Evolutionary conservation across 768 basidiomycete species (phyloP), one percentile per base, ranked within the genome.

Genomic region (Suillus placidus): DNA sequence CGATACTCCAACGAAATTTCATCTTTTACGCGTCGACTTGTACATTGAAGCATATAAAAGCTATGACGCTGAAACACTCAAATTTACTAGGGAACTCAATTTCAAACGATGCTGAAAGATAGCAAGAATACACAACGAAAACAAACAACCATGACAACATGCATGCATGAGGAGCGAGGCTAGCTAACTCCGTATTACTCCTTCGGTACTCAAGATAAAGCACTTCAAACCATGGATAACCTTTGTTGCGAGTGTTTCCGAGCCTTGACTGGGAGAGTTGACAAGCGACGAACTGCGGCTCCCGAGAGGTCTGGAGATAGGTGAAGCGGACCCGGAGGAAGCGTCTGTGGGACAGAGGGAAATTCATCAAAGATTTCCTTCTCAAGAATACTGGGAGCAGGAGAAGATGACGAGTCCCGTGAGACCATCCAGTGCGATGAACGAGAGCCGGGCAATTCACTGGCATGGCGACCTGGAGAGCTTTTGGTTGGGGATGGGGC

Each of bases 301-400:
- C 64, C 62, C 9, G 69, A 69, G 18, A 57, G 63, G 23, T 71
- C 73, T 40, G 63, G 63, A 34, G 63, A 62, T 2, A 69, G 61
- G 32, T 64, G 64, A 49, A 65, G 72, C 37, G 65, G 70, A 37
- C 74, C 76, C 38, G 78, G 71, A 2, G 85, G 84, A 6, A 81
- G 74, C 20, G 79, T 80, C 56, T 82, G 79, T 2, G 91, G 90
- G 6, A 92, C 90, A 40, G 84, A 84, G 30, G 91, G 91, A 76
- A 92, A 92, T 8, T 88, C 84, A 65, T 91, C 90, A 68, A 88
- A 90, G 30, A 90, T 76, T 13, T 84, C 84, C 66, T 80, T 79
- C 71, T 89, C 88, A 51, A 91, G 83, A 32, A 71, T 38, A 68
- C 77, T 77, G 23, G 43, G 60, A 78, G 86, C 67, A 80, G 86